phyloP scores from a whole-genome alignment of 805 yeast genomes.

The Candida methanosorbosa region DNA sequence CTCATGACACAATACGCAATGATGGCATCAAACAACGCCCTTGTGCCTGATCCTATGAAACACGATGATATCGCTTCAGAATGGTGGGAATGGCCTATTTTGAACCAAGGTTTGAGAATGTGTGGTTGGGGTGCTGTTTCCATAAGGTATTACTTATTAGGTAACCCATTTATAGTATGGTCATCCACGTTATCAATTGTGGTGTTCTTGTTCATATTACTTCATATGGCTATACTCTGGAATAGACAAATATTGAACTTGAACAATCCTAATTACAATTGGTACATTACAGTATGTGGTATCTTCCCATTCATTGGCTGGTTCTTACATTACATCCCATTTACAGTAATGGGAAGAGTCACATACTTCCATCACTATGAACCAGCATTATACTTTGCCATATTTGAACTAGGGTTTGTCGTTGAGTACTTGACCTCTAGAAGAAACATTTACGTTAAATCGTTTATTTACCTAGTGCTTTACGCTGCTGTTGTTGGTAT shows the following conservation, averaged over 20 bases:
- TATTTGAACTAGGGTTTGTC: slow-evolving; percentile 45
- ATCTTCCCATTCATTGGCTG: slow-evolving; percentile 74
- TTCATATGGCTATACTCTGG: slow-evolving; percentile 40
- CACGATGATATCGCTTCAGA: slow-evolving; percentile 61
- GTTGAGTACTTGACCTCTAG: slow-evolving; percentile 35
- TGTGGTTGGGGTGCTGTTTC: slow-evolving; percentile 57
- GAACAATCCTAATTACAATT: slow-evolving; percentile 7
- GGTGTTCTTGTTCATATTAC: slow-evolving; percentile 29
- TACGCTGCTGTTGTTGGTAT: slow-evolving; percentile 37
- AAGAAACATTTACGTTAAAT: slow-evolving; percentile 19
- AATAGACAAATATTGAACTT: slow-evolving; percentile 58
- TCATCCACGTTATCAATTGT: slow-evolving; percentile 43
- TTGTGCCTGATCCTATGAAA: slow-evolving; percentile 68
- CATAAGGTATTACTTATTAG: slow-evolving; percentile 56
- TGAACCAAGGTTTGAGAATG: slow-evolving; percentile 64
- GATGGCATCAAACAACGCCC: slow-evolving; percentile 79
- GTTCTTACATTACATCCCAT: slow-evolving; percentile 72
- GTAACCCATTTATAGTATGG: slow-evolving; percentile 61
- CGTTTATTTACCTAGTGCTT: slow-evolving; percentile 28
- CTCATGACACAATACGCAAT: slow-evolving; percentile 66
- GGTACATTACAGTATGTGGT: slow-evolving; percentile 47
- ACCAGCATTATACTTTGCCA: slow-evolving; percentile 76
- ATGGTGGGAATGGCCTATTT: slow-evolving; percentile 83
- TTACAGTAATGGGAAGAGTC: slow-evolving; percentile 76
- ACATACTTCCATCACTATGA: slow-evolving; percentile 80